Evolutionary conservation across 139 green algal species (phyloP), one percentile per base, ranked within the genome.

Genomic region (Zygnema cylindricum): DNA sequence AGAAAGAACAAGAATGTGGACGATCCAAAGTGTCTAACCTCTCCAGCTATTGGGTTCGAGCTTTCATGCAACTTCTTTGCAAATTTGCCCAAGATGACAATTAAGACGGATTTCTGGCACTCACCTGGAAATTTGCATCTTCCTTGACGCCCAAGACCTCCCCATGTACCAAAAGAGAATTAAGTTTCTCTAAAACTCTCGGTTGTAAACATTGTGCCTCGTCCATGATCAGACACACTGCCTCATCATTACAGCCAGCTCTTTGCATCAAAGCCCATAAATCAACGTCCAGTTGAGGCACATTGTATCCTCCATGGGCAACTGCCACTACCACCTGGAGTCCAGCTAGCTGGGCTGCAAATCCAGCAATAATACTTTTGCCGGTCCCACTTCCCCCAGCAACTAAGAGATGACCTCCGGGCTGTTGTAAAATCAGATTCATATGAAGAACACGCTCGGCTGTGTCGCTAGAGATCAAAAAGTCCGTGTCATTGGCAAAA

Each of bases 381-480:
- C 85, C 85, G 0, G 38, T 82, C 0, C 79, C 85, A 54, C 38
- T 33, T 0, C 7, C 1, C n/a, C 85, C 77, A 0, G 85, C 2
- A 77, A 90, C 63, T 36, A 90, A 21, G 32, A 90, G 85, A 38
- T 90, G 85, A 30, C 85, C 85, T 33, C 76, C 39, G 32, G 85
- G 85, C 36, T 40, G 32, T 30, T 40, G 78, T 33, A 63, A 16
- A 16, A 63, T 16, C 7, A 63, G 49, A 16, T 16, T 63, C 49
- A 63, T 63, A 25, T 63, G 49, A 7, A 63, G 49, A 16, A 63
- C 49, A 25, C 49, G 49, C 16, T 63, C 49, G 49, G 49, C 49
- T 16, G 16, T 63, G 49, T 63, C 49, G 7, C 16, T 63, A 16
- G 49, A 63, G 7, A 63, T 63, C 7, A 63, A 16, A 7, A 63